Base-by-base conservation (phyloP, 2,329 filamentous ascomycete genomes). In the Fusarium luffae region DNA sequence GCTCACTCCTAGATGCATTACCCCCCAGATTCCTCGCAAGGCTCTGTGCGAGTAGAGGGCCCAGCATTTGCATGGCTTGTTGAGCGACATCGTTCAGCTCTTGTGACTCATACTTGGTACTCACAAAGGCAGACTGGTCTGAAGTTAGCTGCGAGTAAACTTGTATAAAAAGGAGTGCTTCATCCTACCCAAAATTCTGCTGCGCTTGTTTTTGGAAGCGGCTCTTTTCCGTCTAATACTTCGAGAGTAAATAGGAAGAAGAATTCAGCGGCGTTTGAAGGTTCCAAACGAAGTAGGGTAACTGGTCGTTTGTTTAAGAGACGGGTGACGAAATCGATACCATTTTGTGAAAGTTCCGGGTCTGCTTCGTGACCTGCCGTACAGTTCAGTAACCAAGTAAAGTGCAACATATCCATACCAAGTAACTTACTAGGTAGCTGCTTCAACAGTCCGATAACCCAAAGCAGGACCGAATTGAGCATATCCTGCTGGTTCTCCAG, bases 171-270 rank as follows among this genome's bases (percentile, higher is more conserved):
- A 10, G 7, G 16, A 10, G 42, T 4, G 10, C 3, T 30, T 4
- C 4, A n/a, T 41, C 84, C 71, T 79, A 91, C 89, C 92, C 93
- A 96, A 66, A 97, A 92, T 28, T 91, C 88, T 11, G 90, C 88
- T 3, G 93, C 88, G 4, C 91, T 88, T 30, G 86, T 86, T 79
- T 96, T 97, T 0, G 92, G 91, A 12, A 97, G 81, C 1, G 91
- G 89, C 63, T 96, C 93, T 30, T 85, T 88, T 14, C 90, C 90
- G 44, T 90, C 86, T 9, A 97, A 81, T 10, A 92, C 89, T 71
- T 88, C 86, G 14, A 96, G 81, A 0, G 89, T 87, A 74, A 95
- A 94, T 55, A 90, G 80, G 73, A 97, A 91, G 64, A 93, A 86
- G 71, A 85, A 88, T 62, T 91, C 88, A 2, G 91, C 83, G 13